Evolutionary conservation across 257 asterid genomes (phyloP), one percentile per base, ranked within the genome.

Genomic region (Solanum gracilifrons): DNA sequence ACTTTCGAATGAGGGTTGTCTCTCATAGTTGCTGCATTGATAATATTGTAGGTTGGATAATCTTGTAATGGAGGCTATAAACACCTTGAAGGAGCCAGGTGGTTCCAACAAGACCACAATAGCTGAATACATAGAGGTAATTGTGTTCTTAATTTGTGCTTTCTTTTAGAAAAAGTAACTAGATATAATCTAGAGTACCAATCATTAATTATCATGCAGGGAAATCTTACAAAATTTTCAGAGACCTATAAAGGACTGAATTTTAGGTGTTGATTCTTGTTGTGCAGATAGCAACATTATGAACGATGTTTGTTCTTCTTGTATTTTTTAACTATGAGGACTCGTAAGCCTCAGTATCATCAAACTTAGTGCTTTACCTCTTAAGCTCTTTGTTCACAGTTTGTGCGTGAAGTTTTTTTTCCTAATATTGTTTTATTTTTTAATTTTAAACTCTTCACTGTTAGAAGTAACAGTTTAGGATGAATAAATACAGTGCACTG

Each of bases 31-130:
- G 69, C 27, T 48, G 43, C 41, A 29, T 82, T 82, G 66, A 48
- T 79, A 43, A 48, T 48, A 31, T 83, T 86, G 68, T 90, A 96
- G 99, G 97, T 90, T 95, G 97, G 99, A 95, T 88, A 92, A 93
- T 90, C 98, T 96, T 90, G 93, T 96, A 39, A 89, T 95, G 92
- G 99, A 96, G 89, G 99, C 99, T 89, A 94, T 96, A 90, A 94
- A 87, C 91, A 94, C 88, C 92, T 89, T 95, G 91, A 94, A 92
- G 93, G 98, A 95, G 91, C 94, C 94, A 82, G 94, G 94, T 89
- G 98, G 98, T 91, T 95, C 98, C 85, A 94, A 90, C 95, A 96
- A 94, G 95, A 92, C 95, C 64, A 92, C 97, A 48, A 96, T 96
- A 71, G 98, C 98, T 80, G 90, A 95, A 87, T 96, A 95, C 88